Conservation (phyloP, 2,329 filamentous ascomycete genomes). For the Cladophialophora chaetospira region DNA sequence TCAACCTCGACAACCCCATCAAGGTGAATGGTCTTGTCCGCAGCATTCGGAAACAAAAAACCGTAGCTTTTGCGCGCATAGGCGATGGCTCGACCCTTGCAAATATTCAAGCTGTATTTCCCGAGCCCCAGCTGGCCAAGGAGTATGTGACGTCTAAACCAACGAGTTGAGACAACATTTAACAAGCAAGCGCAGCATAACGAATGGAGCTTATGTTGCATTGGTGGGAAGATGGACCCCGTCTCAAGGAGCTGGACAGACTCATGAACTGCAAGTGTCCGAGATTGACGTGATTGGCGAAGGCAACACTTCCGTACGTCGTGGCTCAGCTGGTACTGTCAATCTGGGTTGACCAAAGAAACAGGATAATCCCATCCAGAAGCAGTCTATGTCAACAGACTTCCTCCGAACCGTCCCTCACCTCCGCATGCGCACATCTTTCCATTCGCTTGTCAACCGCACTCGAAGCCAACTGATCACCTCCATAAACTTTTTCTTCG, state of each 20-base stretch:
- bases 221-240: constrained; percentile 76
- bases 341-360: background rate
- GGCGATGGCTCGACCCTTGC: constrained; percentile 83
- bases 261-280: constrained; percentile 76
- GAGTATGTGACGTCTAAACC: constrained; percentile 59
- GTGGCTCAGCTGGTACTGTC: background rate
- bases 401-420: constrained; percentile 88
- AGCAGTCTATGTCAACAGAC: constrained; percentile 90
- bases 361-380: constrained; percentile 89
- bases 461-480: constrained; percentile 79
- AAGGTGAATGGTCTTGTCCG: constrained; percentile 30
- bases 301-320: constrained; percentile 57
- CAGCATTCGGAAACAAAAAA: constrained; percentile 75
- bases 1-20: constrained; percentile 3
- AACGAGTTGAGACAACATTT: constrained; percentile 33
- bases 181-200: constrained; percentile 59
- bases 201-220: constrained; percentile 77
- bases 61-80: constrained; percentile 77
- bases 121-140: constrained; percentile 66
- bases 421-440: constrained; percentile 76
- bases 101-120: constrained; percentile 76
- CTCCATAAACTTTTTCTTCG: constrained; percentile 73
- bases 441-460: constrained; percentile 77
- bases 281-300: constrained; percentile 70
- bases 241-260: constrained; percentile 66